Conservation (phyloP, 108 stramenopile species). For the Conticribra guillardii region DNA sequence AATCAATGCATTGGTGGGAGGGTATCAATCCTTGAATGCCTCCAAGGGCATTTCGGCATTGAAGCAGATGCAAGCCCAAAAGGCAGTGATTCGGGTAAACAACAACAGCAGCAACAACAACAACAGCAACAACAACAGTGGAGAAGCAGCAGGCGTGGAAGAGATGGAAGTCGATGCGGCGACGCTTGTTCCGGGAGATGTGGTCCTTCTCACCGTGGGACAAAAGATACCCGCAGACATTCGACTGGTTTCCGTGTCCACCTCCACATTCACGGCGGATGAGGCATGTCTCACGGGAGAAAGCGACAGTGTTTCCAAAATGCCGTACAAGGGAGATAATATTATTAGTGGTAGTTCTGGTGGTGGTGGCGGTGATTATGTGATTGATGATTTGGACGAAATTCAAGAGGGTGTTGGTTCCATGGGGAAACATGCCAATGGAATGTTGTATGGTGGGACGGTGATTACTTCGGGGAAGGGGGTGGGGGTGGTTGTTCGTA, state of each 20-base stretch:
- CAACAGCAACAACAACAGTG: no score
- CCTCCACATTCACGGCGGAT: slow-evolving; percentile 67
- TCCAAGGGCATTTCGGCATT: slow-evolving; percentile 86
- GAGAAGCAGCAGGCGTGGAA: no score
- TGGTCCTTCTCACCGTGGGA: slow-evolving; percentile 89
- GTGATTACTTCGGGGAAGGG: slow-evolving; percentile 92
- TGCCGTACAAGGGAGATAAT: slow-evolving; percentile 60
- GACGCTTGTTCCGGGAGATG: slow-evolving; percentile 94
- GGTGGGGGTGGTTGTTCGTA: slow-evolving; percentile 88
- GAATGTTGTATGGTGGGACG: slow-evolving; percentile 95
- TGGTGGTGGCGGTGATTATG: slow-evolving; percentile 34
- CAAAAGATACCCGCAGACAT: slow-evolving; percentile 96
- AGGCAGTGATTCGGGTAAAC: slow-evolving; percentile 40
- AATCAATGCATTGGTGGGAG: slow-evolving; percentile 96
- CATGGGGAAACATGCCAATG: slow-evolving; percentile 49
- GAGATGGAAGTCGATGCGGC: slow-evolving; percentile 53
- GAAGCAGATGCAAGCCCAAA: slow-evolving; percentile 73
- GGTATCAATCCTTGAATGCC: slow-evolving; percentile 94
- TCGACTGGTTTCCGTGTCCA: slow-evolving; percentile 68
- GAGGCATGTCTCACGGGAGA: slow-evolving; percentile 88
- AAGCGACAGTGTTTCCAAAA: slow-evolving; percentile 75
- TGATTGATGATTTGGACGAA: slow-evolving; percentile 47
- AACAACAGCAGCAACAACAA: background rate
- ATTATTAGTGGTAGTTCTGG: slow-evolving; percentile 32
- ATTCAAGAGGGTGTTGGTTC: slow-evolving; percentile 50